Percentiles rank a stretch among this genome's conserved stretches.
These are phyloP conservation scores for Exophiala calicioides DNA, from an alignment of 2,329 filamentous ascomycete genomes.

Conservation along the genomic window DNA sequence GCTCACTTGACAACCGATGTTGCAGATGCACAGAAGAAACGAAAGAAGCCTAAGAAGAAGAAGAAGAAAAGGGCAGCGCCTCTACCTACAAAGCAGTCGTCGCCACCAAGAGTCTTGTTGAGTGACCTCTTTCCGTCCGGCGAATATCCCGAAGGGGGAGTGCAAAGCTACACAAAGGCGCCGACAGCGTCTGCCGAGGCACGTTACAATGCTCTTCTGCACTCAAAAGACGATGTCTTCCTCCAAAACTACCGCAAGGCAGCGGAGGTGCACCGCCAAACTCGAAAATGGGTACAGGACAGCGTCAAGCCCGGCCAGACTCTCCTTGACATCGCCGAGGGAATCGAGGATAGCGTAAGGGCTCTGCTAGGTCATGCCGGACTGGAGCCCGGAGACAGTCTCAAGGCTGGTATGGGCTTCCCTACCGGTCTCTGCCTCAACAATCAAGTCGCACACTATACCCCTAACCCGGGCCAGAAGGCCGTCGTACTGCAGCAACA, in stretches of 20 bases:
- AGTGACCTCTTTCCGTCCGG: conserved; percentile 48
- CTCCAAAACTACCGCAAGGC: conserved; percentile 58
- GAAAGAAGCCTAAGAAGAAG: conserved; percentile 49
- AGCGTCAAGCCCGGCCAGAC: conserved; percentile 53
- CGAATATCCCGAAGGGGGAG: conserved; percentile 50
- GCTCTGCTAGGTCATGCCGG: conserved; percentile 54
- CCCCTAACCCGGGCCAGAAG: conserved; percentile 60
- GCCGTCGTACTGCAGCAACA: conserved; percentile 69
- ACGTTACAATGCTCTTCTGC: conserved; percentile 42
- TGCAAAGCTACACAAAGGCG: conserved; percentile 49
- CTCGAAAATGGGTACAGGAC: conserved; percentile 53
- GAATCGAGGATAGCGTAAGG: conserved; percentile 57
- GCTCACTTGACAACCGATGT: conserved; percentile 19
- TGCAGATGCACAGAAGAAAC: conserved; percentile 30
- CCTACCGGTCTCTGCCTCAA: conserved; percentile 58
- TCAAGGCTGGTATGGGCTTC: conserved; percentile 57
- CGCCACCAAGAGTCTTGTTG: conserved; percentile 50
- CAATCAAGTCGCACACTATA: conserved; percentile 57
- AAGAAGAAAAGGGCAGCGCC: conserved; percentile 36
- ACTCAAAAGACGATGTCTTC: conserved; percentile 50
- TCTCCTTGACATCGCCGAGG: conserved; percentile 53
- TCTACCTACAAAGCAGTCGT: conserved; percentile 41
- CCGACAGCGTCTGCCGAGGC: conserved; percentile 52
- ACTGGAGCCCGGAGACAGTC: conserved; percentile 52
- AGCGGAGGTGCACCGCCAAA: conserved; percentile 59